Base-by-base conservation (phyloP, 345 rosid genomes). In the Lenwebbia sp. region DNA sequence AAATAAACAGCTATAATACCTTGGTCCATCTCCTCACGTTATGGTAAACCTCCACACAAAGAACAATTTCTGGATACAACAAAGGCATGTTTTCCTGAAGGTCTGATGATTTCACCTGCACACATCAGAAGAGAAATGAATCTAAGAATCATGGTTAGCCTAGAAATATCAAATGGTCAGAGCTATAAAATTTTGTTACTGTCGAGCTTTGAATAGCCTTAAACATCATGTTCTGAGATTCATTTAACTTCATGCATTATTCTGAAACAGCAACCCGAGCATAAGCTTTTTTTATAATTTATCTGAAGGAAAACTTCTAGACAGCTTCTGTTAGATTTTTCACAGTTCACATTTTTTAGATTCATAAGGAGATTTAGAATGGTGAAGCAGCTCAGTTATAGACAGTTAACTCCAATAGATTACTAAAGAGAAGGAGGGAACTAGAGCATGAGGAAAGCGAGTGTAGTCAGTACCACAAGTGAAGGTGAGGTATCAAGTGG, bases 1-100 rank as follows among this genome's bases (percentile, higher is more conserved):
- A 82, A 30, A 70, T 60, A 65, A 58, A 86, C 62, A 13, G 78
- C 82, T 10, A 58, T 25, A 28, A 56, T 87, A 96, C 99, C 97
- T 97, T 97, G 54, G 55, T 10, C 86, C 84, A 89, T 87, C 88
- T 91, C 40, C 87, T 87, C 55, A 55, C 58, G 85, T 86, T 86
- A 86, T 96, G 93, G 89, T 92, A 94, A 81, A 97, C 91, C 91
- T 96, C 98, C 85, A 95, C 86, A 55, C 93, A 93, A 57, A 97
- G 92, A 88, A 95, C 89, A 83, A 92, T 93, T 89, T 97, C 98
- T 17, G 95, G 96, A 88, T 78, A 86, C 82, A 62, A 84, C 60
- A 90, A 89, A 83, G 93, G 87, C 30, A 83, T 58, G 15, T 89
- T 86, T 52, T 92, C 93, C 56, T 88, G 88, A 83, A 86, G 74